phyloP scores from a whole-genome alignment of 1,284 basidiomycete genomes.

The Salmacisia buchloeana region DNA sequence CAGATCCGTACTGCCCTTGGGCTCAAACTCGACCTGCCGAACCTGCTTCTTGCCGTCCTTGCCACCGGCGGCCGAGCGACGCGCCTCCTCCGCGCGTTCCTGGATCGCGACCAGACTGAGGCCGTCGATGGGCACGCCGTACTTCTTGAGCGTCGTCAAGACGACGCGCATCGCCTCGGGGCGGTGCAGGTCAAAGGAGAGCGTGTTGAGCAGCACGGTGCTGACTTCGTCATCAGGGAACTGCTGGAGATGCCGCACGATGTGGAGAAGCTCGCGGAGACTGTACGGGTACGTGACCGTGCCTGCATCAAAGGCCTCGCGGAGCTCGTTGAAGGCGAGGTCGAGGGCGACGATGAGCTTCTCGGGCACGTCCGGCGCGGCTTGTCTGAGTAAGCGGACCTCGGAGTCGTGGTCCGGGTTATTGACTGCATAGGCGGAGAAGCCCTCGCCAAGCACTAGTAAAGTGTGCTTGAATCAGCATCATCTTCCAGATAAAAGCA shows the following conservation, averaged over 20 bases:
- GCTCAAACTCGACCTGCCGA: constrained; percentile 27
- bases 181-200: constrained; percentile 50
- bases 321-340: constrained; percentile 49
- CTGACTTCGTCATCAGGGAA: constrained; percentile 49
- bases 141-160: constrained; percentile 35
- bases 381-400: constrained; percentile 43
- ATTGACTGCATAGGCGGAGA: constrained; percentile 46
- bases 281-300: constrained; percentile 50
- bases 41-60: constrained; percentile 35
- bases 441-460: constrained; percentile 50
- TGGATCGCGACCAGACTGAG: constrained; percentile 38
- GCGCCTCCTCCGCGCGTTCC: constrained; percentile 20
- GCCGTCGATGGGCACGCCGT: constrained; percentile 37
- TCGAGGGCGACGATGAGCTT: constrained; percentile 45
- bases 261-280: constrained; percentile 50
- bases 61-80: constrained; percentile 15
- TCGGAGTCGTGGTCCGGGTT: constrained; percentile 51
- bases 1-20: constrained; percentile 32
- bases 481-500: background rate
- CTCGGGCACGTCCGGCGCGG: constrained; percentile 41
- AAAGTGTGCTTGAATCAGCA: too few relatives aligned
- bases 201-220: constrained; percentile 49
- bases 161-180: constrained; percentile 50
- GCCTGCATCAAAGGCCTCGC: constrained; percentile 47
- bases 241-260: constrained; percentile 49